Conservation (phyloP, 1,139 yeast genomes). For the Fermentozyma sake region DNA sequence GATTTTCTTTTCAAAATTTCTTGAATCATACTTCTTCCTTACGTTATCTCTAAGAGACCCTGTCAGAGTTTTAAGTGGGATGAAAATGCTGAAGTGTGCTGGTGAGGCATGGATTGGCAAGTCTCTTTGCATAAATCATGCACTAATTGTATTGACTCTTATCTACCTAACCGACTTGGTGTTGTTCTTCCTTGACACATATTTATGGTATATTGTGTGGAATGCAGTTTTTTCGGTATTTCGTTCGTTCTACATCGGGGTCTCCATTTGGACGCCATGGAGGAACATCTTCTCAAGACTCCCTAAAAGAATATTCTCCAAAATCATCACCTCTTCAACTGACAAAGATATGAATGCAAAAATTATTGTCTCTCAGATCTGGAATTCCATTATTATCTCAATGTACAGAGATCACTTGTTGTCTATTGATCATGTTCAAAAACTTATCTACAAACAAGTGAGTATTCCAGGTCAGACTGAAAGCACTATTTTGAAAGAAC, state of each 20-base stretch:
- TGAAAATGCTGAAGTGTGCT: constrained; percentile 36
- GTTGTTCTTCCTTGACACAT: constrained; percentile 50
- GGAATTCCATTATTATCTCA: constrained; percentile 52
- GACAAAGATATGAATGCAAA: constrained; percentile 30
- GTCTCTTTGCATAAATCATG: constrained; percentile 35
- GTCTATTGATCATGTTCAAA: constrained; percentile 47
- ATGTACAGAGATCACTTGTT: constrained; percentile 55
- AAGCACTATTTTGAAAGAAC: constrained; percentile 33
- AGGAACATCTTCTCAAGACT: constrained; percentile 47
- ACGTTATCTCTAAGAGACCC: constrained; percentile 47
- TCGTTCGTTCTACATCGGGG: constrained; percentile 46
- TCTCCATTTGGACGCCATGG: constrained; percentile 58
- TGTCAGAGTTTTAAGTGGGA: constrained; percentile 40
- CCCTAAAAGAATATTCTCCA: constrained; percentile 48
- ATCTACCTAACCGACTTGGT: constrained; percentile 40
- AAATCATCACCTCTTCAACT: constrained; percentile 31
- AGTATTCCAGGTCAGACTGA: constrained; percentile 21
- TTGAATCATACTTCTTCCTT: constrained; percentile 49
- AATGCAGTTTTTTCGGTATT: constrained; percentile 48
- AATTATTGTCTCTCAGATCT: constrained; percentile 40
- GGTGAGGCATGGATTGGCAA: constrained; percentile 44
- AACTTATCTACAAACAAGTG: constrained; percentile 39
- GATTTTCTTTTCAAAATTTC: constrained; percentile 42
- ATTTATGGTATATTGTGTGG: constrained; percentile 54
- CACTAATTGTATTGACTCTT: constrained; percentile 33